Evolutionary conservation across 495 filamentous ascomycete species (phyloP).

Genomic region (Tetracladium marchalianum): DNA sequence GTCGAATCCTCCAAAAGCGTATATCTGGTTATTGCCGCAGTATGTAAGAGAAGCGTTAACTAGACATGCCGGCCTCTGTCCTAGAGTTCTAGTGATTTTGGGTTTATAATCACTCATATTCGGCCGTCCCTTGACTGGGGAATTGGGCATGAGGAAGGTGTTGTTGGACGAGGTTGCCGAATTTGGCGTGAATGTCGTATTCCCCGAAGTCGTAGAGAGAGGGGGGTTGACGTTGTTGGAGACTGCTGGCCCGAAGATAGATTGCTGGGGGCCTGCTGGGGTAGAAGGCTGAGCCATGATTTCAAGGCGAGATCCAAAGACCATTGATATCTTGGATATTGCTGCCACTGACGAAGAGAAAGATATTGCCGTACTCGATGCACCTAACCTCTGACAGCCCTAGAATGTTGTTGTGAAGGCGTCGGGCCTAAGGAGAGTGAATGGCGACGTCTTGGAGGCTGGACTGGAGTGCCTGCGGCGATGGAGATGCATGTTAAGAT

Average conservation of each 20-base stretch:
- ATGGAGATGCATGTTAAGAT: too few species aligned
- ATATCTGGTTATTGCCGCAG: conserved; percentile 90
- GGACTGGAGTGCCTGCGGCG: too few species aligned
- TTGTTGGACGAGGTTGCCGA: conserved; percentile 51
- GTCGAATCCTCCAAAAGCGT: conserved; percentile 98
- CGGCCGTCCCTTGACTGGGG: conserved; percentile 51
- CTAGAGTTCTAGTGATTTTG: conserved; percentile 67
- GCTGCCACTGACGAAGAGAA: too few species aligned
- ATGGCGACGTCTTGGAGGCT: too few species aligned
- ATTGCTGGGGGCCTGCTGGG: conserved; percentile 8
- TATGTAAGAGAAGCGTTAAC: conserved; percentile 98
- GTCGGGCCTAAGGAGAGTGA: too few species aligned
- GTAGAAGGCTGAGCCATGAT: conserved; percentile 20
- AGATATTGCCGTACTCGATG: too few species aligned
- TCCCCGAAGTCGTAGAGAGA: neutral
- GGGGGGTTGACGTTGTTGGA: conserved; percentile 3
- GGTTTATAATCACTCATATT: conserved; percentile 61
- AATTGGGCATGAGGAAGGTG: conserved; percentile 79
- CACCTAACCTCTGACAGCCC: too few species aligned
- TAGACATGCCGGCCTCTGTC: conserved; percentile 84
- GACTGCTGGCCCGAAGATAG: conserved; percentile 14
- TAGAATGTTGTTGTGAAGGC: too few species aligned
- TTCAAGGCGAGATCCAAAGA: neutral
- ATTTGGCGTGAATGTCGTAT: conserved; percentile 25
- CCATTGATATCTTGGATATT: too few species aligned